A percentile compares a stretch with the other conserved stretches of the same genome.
Evolutionary conservation across 768 basidiomycete genomes (phyloP).

Genomic region (Lanmaoa rubissima): DNA sequence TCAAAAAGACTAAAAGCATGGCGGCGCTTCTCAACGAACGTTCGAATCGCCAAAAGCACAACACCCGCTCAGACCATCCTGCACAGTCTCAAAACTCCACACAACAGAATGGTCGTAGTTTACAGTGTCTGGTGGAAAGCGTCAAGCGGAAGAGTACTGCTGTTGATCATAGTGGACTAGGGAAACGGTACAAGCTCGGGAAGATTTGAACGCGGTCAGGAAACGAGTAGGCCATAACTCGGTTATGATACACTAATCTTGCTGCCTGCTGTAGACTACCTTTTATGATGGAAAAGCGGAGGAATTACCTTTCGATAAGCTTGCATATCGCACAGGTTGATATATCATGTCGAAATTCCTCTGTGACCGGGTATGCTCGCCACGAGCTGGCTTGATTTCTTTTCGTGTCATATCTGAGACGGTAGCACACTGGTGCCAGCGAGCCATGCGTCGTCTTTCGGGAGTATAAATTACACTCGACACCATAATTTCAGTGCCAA

Average conservation of each 20-base stretch:
- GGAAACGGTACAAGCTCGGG: conserved; percentile 39
- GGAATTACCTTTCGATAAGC: not conserved
- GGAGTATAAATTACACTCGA: too few species aligned
- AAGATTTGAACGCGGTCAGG: conserved; percentile 13
- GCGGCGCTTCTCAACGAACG: conserved; percentile 79
- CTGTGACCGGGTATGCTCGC: not conserved
- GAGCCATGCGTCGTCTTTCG: not conserved
- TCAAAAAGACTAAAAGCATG: conserved; percentile 94
- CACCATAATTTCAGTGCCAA: not conserved
- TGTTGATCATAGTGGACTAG: conserved; percentile 27
- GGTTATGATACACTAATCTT: too few species aligned
- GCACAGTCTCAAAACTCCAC: not conserved
- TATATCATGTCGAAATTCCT: not conserved
- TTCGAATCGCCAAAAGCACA: conserved; percentile 55
- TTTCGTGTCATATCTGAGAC: not conserved
- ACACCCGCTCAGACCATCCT: conserved; percentile 6
- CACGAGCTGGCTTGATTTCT: too few species aligned
- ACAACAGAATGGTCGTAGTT: conserved; percentile 30
- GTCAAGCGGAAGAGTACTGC: conserved; percentile 75
- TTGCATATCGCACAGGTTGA: not conserved
- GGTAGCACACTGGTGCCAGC: too few species aligned
- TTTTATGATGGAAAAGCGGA: not conserved
- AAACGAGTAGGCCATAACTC: too few species aligned
- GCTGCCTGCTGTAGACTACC: not conserved
- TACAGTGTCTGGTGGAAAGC: conserved; percentile 76